phyloP scores from a whole-genome alignment of 768 basidiomycete species.

The Suillus luteus region DNA sequence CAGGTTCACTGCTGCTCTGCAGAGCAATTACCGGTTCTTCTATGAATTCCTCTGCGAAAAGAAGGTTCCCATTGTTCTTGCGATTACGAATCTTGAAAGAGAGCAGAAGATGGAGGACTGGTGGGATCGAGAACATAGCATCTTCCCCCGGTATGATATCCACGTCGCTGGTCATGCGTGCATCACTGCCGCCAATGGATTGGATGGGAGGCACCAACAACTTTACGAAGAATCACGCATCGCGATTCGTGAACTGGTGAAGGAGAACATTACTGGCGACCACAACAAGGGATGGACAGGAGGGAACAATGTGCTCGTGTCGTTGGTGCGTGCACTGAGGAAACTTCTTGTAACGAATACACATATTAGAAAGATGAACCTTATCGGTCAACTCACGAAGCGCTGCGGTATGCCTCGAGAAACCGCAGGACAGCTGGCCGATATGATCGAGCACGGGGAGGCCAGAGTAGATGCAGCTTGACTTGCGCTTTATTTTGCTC shows the following conservation, averaged over 20 bases:
- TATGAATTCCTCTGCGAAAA: conserved; percentile 25
- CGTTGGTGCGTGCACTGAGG: not conserved
- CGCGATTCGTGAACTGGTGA: not conserved
- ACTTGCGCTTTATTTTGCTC: not conserved
- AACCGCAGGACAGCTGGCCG: conserved; percentile 25
- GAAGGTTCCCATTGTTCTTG: conserved; percentile 40
- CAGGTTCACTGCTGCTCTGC: conserved; percentile 32
- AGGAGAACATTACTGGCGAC: not conserved
- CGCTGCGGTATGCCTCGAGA: conserved; percentile 23
- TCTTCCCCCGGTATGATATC: not conserved
- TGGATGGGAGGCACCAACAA: not conserved
- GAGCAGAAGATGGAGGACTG: conserved; percentile 31
- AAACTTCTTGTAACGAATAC: not conserved
- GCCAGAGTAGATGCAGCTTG: not conserved
- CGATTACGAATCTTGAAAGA: conserved; percentile 42
- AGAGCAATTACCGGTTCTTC: conserved; percentile 20
- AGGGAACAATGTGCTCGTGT: not conserved
- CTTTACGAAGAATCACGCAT: not conserved
- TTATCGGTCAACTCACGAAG: not conserved
- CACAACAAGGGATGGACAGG: not conserved
- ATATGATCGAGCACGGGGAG: conserved; percentile 25
- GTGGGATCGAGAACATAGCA: conserved; percentile 23
- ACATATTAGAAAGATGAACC: not conserved
- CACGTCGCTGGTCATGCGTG: conserved; percentile 4
- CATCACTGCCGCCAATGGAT: not conserved